Conservation (phyloP, 345 rosid species). For the Corchorus capsularis region DNA sequence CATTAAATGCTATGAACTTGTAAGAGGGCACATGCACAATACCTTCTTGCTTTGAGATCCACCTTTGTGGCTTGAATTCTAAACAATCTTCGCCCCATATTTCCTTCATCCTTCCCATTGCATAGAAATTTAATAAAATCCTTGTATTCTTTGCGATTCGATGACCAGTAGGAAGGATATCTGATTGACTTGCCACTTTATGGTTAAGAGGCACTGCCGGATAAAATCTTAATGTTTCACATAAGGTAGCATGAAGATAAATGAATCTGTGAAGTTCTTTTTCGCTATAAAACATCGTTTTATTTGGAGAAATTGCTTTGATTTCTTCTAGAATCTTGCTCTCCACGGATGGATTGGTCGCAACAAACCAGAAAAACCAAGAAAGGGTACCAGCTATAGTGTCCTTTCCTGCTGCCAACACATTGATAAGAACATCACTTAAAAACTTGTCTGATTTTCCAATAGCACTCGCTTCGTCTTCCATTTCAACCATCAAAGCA, state of each 20-base stretch:
- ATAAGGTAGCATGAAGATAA: conserved; percentile 32
- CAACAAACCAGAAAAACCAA: conserved; percentile 47
- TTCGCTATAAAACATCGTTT: too few relatives aligned
- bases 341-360: conserved; percentile 36
- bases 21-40: conserved; percentile 24
- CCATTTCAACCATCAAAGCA: conserved; percentile 23
- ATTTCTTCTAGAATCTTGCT: conserved; percentile 33
- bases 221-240: conserved; percentile 31
- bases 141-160: neutral
- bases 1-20: conserved; percentile 23
- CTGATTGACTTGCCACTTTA: conserved; percentile 18
- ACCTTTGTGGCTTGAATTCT: conserved; percentile 38
- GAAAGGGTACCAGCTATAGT: conserved; percentile 34
- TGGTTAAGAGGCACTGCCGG: conserved; percentile 30
- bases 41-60: conserved; percentile 29
- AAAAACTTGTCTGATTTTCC: conserved; percentile 21
- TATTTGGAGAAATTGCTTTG: conserved; percentile 7
- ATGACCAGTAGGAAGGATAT: conserved; percentile 35
- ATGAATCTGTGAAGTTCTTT: conserved; percentile 13
- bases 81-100: conserved; percentile 38
- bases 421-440: conserved; percentile 30
- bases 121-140: too few relatives aligned
- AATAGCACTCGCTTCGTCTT: neutral
- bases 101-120: conserved; percentile 31
- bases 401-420: conserved; percentile 47